These are phyloP conservation scores for Pythium angustatum DNA, from an alignment of 352 stramenopile species.

Conservation along the genomic window DNA sequence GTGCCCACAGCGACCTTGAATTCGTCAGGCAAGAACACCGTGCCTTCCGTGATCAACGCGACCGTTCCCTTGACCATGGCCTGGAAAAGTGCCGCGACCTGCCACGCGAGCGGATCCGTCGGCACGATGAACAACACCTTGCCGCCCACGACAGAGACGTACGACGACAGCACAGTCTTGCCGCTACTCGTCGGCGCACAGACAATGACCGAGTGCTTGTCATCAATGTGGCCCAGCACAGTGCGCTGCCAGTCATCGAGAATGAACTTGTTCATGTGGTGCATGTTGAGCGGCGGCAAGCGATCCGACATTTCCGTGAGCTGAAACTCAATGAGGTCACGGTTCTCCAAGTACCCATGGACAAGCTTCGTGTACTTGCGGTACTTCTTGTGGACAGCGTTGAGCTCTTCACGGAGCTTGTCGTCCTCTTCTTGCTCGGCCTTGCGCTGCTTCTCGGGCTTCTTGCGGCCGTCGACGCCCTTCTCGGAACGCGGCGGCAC, in stretches of 20 bases:
- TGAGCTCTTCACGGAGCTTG: slow-evolving; percentile 63
- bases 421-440: slow-evolving; percentile 76
- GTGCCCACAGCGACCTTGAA: slow-evolving; percentile 96
- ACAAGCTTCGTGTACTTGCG: slow-evolving; percentile 84
- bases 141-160: slow-evolving; percentile 76
- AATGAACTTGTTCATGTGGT: slow-evolving; percentile 92
- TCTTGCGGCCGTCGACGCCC: slow-evolving; percentile 52
- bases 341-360: slow-evolving; percentile 63
- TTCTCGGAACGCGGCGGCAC: slow-evolving; percentile 42
- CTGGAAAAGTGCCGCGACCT: slow-evolving; percentile 98
- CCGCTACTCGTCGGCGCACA: slow-evolving; percentile 97
- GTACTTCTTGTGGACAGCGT: slow-evolving; percentile 86
- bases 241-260: slow-evolving; percentile 98
- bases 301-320: slow-evolving; percentile 88
- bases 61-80: slow-evolving; percentile 97
- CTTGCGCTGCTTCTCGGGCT: slow-evolving; percentile 68
- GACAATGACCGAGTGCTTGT: slow-evolving; percentile 96
- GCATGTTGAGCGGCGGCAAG: slow-evolving; percentile 85
- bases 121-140: slow-evolving; percentile 92
- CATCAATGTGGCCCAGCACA: slow-evolving; percentile 94
- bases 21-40: slow-evolving; percentile 74
- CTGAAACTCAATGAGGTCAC: slow-evolving; percentile 86
- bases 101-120: slow-evolving; percentile 98
- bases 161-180: slow-evolving; percentile 94
- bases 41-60: slow-evolving; percentile 93